Conservation (phyloP, 1,284 basidiomycete species). For the Cystobasidiaceae sp. region DNA sequence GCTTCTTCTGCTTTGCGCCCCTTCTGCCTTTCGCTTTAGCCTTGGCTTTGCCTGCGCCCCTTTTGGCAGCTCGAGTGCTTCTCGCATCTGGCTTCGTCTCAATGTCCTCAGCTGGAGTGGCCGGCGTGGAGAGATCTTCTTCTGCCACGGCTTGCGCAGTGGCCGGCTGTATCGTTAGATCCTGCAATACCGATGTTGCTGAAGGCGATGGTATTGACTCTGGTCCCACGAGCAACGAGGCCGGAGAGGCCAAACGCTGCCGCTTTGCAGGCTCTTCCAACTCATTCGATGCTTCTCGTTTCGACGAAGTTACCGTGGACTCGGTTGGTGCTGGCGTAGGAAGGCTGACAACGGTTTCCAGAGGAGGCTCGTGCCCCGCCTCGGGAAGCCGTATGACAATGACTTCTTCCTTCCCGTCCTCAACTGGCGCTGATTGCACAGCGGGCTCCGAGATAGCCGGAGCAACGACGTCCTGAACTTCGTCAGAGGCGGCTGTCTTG, state of each 20-base stretch:
- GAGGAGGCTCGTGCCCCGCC: neutral
- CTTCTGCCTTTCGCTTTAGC: slow-evolving; percentile 28
- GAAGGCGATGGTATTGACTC: neutral
- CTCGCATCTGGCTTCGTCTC: slow-evolving; percentile 40
- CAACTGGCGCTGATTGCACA: neutral
- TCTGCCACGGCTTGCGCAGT: slow-evolving; percentile 31
- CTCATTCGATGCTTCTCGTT: neutral
- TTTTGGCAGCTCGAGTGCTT: neutral
- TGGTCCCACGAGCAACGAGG: neutral
- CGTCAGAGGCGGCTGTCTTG: neutral
- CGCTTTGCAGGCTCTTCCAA: neutral
- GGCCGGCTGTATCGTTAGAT: slow-evolving; percentile 41
- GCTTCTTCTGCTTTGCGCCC: neutral
- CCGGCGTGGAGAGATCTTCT: slow-evolving; percentile 53
- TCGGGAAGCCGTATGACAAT: neutral
- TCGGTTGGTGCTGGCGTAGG: slow-evolving; percentile 37
- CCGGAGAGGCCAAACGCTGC: neutral
- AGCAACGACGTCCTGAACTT: neutral
- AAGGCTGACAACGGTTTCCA: slow-evolving; percentile 2
- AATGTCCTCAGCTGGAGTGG: neutral
- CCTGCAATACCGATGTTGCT: neutral
- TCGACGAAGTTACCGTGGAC: neutral
- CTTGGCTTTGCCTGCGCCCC: neutral
- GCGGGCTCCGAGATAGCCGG: neutral
- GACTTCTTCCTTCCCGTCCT: neutral